Evolutionary conservation across 305 asterid species (phyloP).

Genomic region (Fraxinus baroniana): DNA sequence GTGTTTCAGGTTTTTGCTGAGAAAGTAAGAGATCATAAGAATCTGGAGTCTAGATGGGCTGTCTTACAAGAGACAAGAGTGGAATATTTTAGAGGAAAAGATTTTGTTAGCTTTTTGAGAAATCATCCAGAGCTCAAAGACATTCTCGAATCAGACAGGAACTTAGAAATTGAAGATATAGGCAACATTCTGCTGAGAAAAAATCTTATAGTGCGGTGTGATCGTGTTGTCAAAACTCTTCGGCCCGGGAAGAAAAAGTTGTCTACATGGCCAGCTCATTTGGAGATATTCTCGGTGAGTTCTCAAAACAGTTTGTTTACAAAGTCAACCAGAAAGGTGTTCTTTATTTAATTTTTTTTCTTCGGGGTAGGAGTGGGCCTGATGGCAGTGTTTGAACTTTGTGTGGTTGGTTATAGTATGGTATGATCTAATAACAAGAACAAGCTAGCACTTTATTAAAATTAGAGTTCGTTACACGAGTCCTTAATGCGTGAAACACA

Average conservation of each 20-base stretch:
- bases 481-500: background rate
- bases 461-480: background rate
- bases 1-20: conserved; percentile 85
- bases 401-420: background rate
- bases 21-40: conserved; percentile 94
- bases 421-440: background rate
- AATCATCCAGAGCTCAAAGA: conserved; percentile 80
- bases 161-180: conserved; percentile 75
- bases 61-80: conserved; percentile 97
- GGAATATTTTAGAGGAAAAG: conserved; percentile 96
- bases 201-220: conserved; percentile 93
- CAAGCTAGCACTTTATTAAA: background rate
- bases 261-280: conserved; percentile 98
- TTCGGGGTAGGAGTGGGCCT: background rate
- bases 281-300: conserved; percentile 85
- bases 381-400: background rate
- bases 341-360: background rate
- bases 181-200: conserved; percentile 70
- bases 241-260: conserved; percentile 95
- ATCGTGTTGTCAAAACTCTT: conserved; percentile 91
- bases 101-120: conserved; percentile 73
- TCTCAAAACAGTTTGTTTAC: conserved; percentile 5
- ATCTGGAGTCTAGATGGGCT: conserved; percentile 97
- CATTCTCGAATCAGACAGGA: conserved; percentile 71
- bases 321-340: background rate